A percentile compares a stretch with the other conserved stretches of the same genome.
Conservation (phyloP, 2,329 filamentous ascomycete genomes). For the Colletotrichum spaethianum region DNA sequence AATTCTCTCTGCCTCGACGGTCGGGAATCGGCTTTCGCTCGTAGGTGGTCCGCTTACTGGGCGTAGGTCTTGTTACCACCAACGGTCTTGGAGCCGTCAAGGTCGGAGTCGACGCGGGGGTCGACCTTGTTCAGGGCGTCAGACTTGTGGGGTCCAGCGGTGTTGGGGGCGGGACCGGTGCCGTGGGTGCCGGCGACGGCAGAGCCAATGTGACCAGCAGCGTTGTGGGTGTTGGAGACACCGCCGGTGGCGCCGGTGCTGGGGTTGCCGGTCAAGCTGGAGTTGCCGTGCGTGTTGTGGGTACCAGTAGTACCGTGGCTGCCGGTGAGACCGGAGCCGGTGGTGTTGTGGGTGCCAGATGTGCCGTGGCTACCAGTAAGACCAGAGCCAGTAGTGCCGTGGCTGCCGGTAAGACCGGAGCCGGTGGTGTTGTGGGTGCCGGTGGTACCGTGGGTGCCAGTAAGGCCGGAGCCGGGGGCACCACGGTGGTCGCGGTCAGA, state of each 20-base stretch:
- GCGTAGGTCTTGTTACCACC: conserved; percentile 66
- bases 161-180: conserved; percentile 52
- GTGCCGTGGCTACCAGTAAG: conserved; percentile 26
- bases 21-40: conserved; percentile 19
- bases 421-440: conserved; percentile 34
- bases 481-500: conserved; percentile 60
- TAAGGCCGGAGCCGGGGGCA: conserved; percentile 42
- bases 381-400: conserved; percentile 33
- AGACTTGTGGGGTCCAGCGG: conserved; percentile 62
- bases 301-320: conserved; percentile 41
- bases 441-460: conserved; percentile 40
- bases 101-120: conserved; percentile 68
- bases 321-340: conserved; percentile 46
- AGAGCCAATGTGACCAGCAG: conserved; percentile 44
- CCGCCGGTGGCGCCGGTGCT: conserved; percentile 36
- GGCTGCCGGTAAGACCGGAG: conserved; percentile 27
- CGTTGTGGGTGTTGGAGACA: conserved; percentile 36
- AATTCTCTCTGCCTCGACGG: conserved; percentile 34
- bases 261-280: conserved; percentile 28
- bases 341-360: conserved; percentile 50
- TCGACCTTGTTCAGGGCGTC: conserved; percentile 69
- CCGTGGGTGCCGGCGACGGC: conserved; percentile 34
- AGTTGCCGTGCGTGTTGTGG: conserved; percentile 34
- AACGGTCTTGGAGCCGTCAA: conserved; percentile 67
- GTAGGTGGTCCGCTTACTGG: conserved; percentile 50